Conservation (phyloP, 1,284 basidiomycete species). For the Pterulicium gracile region DNA sequence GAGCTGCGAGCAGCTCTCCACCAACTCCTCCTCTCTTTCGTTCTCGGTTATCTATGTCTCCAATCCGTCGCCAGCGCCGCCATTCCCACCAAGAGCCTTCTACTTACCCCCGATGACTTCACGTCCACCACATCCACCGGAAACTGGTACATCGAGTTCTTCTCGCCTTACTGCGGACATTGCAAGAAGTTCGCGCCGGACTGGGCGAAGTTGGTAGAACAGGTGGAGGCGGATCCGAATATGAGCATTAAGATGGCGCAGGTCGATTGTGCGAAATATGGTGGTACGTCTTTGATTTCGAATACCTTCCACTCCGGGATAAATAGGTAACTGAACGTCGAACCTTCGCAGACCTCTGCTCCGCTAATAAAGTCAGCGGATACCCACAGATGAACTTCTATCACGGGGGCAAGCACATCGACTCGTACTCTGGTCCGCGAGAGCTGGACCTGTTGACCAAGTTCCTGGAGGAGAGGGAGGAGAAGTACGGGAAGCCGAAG, state of each 20-base stretch:
- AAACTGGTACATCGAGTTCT: conserved; percentile 74
- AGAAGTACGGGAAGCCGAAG: conserved; percentile 15
- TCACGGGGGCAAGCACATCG: conserved; percentile 50
- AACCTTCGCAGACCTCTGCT: conserved; percentile 62
- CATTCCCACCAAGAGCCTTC: conserved; percentile 9
- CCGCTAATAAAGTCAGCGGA: conserved; percentile 52
- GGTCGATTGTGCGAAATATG: conserved; percentile 76
- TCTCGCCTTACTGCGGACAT: conserved; percentile 74
- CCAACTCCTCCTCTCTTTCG: conserved; percentile 3
- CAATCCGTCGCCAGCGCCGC: conserved; percentile 6
- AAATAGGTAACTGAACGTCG: background rate
- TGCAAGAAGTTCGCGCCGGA: conserved; percentile 73
- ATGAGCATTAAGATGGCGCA: conserved; percentile 70
- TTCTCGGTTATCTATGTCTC: conserved; percentile 6
- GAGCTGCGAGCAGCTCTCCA: conserved; percentile 10
- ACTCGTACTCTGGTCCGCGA: conserved; percentile 46
- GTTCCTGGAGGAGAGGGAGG: conserved; percentile 24
- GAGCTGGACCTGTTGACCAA: conserved; percentile 36
- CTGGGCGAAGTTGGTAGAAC: conserved; percentile 64
- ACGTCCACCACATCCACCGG: conserved; percentile 43
- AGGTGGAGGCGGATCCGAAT: conserved; percentile 41
- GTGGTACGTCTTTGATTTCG: conserved; percentile 47
- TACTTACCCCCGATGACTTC: conserved; percentile 61
- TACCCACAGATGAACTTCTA: conserved; percentile 81
- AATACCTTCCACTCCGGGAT: conserved; percentile 1